Evolutionary conservation across 495 filamentous ascomycete genomes (phyloP), one percentile per base, ranked within the genome.

Genomic region (Oidiodendron maius): DNA sequence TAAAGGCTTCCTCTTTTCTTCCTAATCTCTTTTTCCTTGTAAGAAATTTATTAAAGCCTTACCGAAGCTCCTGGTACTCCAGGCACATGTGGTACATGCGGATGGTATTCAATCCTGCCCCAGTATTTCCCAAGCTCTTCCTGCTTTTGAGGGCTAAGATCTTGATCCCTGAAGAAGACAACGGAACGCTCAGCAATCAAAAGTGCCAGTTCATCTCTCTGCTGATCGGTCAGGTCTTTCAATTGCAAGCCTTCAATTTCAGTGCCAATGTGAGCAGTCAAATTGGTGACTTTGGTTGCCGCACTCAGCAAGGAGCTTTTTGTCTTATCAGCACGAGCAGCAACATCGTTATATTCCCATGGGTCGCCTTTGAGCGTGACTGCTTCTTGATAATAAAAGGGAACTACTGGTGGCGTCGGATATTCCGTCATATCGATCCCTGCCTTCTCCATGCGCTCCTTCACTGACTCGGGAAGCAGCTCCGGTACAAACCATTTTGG

Each of bases 161-260:
- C 28, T 64, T 89, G 85, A 24, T 74, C 70, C 11, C 84, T 75
- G 68, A 89, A 87, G 56, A 89, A 77, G 3, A 90, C 83, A 3
- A 88, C 84, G 8, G 85, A 84, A 23, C 85, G 73, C 41, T 76
- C 79, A 18, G 84, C 77, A 46, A 88, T 75, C 36, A 90, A 63
- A 8, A 83, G 70, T 2, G 85, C 85, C 2, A 89, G 70, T 42
- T 90, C 86, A 58, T 89, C 78, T 61, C 81, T 84, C 58, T 87
- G 84, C 1, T 71, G 71, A 52, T 85, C 77, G 6, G 66, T 83
- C 37, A 90, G 70, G 47, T 76, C 71, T 10, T 76, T 74, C 10
- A 90, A 75, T 55, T 86, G 75, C 8, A 87, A 67, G 0, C 84
- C 84, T 34, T 75, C 70, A 49, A 90, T 64, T 57, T 89, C 85